A percentile compares a stretch with the other conserved stretches of the same genome.
These are phyloP conservation scores for Juncus inflexus DNA, from an alignment of 176 grass and related monocot genomes.

Conservation along the genomic window DNA sequence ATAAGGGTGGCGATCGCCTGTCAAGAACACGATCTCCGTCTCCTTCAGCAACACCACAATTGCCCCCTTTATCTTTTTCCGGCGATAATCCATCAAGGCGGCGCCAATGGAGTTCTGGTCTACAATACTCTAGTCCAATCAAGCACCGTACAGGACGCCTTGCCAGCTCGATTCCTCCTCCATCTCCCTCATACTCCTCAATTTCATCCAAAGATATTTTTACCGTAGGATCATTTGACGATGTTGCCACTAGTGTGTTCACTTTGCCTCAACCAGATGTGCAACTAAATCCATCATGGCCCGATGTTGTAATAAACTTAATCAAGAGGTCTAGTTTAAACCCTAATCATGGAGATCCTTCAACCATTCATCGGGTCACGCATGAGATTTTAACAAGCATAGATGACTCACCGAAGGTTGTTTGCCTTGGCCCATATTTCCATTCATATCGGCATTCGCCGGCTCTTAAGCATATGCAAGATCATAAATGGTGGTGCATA, in stretches of 20 bases:
- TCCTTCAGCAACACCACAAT: background rate
- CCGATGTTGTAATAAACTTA: slow-evolving; percentile 28
- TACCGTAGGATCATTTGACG: background rate
- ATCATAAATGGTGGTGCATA: slow-evolving; percentile 29
- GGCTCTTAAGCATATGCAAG: slow-evolving; percentile 21
- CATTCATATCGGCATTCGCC: slow-evolving; percentile 13
- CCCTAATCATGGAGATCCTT: slow-evolving; percentile 20
- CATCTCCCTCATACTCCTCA: slow-evolving; percentile 19
- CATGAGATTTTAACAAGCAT: background rate
- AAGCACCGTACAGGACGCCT: slow-evolving; percentile 21
- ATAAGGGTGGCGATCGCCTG: background rate
- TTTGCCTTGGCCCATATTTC: slow-evolving; percentile 32
- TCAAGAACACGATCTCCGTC: background rate
- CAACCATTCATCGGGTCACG: slow-evolving; percentile 15
- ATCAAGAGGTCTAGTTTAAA: slow-evolving; percentile 16
- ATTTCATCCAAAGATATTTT: slow-evolving; percentile 22
- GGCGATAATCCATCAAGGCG: slow-evolving; percentile 5
- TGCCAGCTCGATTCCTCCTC: slow-evolving; percentile 12
- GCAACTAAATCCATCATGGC: slow-evolving; percentile 26
- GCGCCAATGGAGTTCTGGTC: slow-evolving; percentile 19
- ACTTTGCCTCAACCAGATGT: background rate
- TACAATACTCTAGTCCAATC: slow-evolving; percentile 3
- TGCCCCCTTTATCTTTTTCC: slow-evolving; percentile 4
- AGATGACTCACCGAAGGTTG: slow-evolving; percentile 27
- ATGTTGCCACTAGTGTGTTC: background rate